Conservation (phyloP, 192 early-diverging fungal genomes). For the Rhizophagus sp. region DNA sequence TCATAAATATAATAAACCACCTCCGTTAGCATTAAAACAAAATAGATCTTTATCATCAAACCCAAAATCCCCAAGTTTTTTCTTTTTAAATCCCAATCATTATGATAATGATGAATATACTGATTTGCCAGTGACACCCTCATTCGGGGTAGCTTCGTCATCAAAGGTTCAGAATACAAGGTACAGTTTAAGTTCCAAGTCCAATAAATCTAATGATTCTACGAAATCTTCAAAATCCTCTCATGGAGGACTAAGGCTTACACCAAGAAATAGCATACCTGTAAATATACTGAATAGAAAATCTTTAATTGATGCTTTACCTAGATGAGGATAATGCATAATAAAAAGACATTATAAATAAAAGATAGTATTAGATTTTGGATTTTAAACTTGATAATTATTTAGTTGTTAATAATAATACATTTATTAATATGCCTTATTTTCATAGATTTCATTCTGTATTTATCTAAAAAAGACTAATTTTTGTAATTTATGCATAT, state of each 20-base stretch:
- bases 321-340: background rate
- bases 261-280: background rate
- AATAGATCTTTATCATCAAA: background rate
- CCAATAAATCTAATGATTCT: background rate
- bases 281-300: background rate
- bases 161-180: background rate
- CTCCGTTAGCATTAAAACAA: background rate
- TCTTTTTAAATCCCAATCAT: background rate
- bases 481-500: no score
- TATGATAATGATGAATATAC: background rate
- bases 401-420: no score
- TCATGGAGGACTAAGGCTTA: background rate
- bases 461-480: no score
- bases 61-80: background rate
- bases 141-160: background rate
- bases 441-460: no score
- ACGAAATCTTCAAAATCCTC: background rate
- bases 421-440: no score
- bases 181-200: background rate
- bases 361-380: no score
- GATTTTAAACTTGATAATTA: no score
- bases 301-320: background rate
- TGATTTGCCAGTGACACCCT: background rate
- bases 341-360: no score
- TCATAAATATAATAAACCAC: background rate